A percentile compares a stretch with the other conserved stretches of the same genome.
These are phyloP conservation scores for Boletus sp. DNA, from an alignment of 768 basidiomycete genomes.

Conservation along the genomic window DNA sequence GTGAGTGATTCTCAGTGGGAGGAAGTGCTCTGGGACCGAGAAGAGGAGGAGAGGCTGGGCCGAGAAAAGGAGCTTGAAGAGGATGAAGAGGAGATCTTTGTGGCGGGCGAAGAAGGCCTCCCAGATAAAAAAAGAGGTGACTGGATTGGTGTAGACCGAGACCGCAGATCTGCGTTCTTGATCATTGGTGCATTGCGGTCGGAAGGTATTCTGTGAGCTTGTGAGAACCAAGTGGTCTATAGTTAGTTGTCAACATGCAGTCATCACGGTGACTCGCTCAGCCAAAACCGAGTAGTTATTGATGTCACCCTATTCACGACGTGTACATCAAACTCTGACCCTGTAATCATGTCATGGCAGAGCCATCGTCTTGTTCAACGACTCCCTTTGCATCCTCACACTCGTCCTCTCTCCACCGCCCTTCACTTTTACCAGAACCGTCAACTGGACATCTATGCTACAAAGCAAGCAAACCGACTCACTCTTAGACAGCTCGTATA, in stretches of 20 bases:
- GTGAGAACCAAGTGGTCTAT: not conserved
- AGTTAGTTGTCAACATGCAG: not conserved
- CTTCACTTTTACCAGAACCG: constrained; percentile 79
- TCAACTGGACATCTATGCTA: constrained; percentile 78
- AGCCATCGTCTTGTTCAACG: constrained; percentile 8
- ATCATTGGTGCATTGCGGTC: constrained; percentile 75
- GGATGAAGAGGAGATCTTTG: constrained; percentile 55
- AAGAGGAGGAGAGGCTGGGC: constrained; percentile 50
- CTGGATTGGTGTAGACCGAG: constrained; percentile 78
- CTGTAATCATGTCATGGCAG: constrained; percentile 27
- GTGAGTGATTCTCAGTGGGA: constrained; percentile 80
- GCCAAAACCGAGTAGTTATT: not conserved
- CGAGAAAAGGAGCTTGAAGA: constrained; percentile 20
- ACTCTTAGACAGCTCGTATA: constrained; percentile 78
- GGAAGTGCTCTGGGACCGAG: constrained; percentile 74
- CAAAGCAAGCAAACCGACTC: constrained; percentile 66
- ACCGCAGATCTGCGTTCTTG: constrained; percentile 74
- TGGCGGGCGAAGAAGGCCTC: constrained; percentile 56
- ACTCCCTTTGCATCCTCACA: not conserved
- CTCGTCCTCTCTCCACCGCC: constrained; percentile 38
- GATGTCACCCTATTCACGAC: not conserved
- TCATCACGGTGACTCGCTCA: not conserved
- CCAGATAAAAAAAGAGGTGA: constrained; percentile 53
- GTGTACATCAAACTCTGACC: not conserved
- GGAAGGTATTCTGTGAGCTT: constrained; percentile 58